phyloP scores from a whole-genome alignment of 306 rosid genomes.

The Cicer pinnatifidum region DNA sequence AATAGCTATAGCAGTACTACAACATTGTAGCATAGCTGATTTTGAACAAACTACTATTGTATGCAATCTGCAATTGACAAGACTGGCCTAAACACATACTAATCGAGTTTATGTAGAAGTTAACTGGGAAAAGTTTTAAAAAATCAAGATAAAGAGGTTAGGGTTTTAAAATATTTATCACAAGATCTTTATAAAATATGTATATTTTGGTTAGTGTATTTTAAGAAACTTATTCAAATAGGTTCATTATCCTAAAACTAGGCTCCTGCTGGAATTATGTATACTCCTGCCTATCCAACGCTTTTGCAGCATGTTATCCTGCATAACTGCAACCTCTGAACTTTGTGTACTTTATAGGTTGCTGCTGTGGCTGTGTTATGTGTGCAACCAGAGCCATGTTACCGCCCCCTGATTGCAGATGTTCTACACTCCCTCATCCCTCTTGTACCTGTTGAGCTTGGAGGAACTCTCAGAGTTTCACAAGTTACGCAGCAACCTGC shows the following conservation, averaged over 20 bases:
- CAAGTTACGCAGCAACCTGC: slow-evolving; percentile 47
- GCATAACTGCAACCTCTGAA: slow-evolving; percentile 11
- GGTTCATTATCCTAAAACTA: neutral
- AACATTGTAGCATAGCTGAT: no score
- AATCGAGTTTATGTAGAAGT: neutral
- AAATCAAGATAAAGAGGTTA: neutral
- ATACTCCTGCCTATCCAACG: neutral
- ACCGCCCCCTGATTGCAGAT: slow-evolving; percentile 91
- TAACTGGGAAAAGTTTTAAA: neutral
- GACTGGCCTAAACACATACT: neutral
- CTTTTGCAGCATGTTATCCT: slow-evolving; percentile 10
- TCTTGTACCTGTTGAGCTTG: slow-evolving; percentile 84
- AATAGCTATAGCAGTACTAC: no score
- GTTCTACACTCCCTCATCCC: slow-evolving; percentile 95
- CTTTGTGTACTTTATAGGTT: slow-evolving; percentile 56
- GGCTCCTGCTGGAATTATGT: neutral
- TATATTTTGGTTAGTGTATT: neutral
- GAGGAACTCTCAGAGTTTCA: slow-evolving; percentile 79
- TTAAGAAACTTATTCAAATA: neutral
- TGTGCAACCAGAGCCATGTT: slow-evolving; percentile 97
- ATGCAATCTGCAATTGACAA: no score
- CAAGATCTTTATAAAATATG: neutral
- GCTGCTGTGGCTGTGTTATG: slow-evolving; percentile 96
- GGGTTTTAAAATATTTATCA: neutral
- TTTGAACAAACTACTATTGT: no score